Conservation (phyloP, 1,284 basidiomycete species). For the Retiboletus flavoniger region DNA sequence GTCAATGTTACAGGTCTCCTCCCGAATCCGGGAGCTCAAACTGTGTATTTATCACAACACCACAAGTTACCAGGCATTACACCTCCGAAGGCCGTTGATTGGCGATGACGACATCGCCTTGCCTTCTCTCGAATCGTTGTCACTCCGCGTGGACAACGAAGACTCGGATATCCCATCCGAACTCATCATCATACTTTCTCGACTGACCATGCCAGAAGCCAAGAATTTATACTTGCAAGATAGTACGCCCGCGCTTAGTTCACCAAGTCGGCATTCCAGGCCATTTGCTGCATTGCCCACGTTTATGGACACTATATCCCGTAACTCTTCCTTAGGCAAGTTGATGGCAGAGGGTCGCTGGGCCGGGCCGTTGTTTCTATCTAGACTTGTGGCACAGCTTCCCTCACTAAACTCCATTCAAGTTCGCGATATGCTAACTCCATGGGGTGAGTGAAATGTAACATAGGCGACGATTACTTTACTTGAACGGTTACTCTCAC, state of each 20-base stretch:
- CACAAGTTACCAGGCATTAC: constrained; percentile 17
- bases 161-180: constrained; percentile 56
- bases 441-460: constrained; percentile 10
- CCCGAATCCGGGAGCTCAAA: constrained; percentile 44
- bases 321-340: constrained; percentile 8
- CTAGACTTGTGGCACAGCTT: constrained; percentile 14
- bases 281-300: constrained; percentile 18
- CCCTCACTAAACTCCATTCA: constrained; percentile 15
- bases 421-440: constrained; percentile 6
- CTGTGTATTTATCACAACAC: constrained; percentile 39
- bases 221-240: constrained; percentile 45
- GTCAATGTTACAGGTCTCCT: constrained; percentile 47
- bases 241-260: constrained; percentile 19
- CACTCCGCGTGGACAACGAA: constrained; percentile 43
- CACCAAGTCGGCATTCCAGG: neutral
- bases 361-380: constrained; percentile 18
- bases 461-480: constrained; percentile 2
- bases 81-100: constrained; percentile 11
- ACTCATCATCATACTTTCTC: constrained; percentile 44
- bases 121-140: constrained; percentile 42
- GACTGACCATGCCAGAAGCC: constrained; percentile 43
- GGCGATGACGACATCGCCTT: constrained; percentile 32
- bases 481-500: constrained; percentile 3
- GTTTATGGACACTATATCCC: constrained; percentile 11
- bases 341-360: constrained; percentile 31